Evolutionary conservation across 345 rosid species (phyloP).

Genomic region (Heritiera littoralis): DNA sequence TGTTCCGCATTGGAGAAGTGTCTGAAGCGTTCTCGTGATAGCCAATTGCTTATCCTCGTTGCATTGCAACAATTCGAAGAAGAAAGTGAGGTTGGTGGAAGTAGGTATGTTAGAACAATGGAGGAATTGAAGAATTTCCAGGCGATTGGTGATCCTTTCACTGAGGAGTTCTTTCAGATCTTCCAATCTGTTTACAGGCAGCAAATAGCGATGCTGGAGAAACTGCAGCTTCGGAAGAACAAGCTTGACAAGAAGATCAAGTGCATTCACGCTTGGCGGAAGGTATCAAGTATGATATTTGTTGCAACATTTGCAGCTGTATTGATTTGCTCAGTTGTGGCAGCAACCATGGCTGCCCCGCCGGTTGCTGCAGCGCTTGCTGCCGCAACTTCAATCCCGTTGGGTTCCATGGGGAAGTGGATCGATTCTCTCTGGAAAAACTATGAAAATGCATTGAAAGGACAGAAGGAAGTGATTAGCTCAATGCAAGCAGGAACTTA

Average conservation of each 20-base stretch:
- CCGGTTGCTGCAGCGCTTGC: constrained; percentile 89
- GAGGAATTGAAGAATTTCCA: constrained; percentile 83
- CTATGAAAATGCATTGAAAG: constrained; percentile 68
- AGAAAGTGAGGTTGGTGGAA: constrained; percentile 48
- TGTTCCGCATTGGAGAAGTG: constrained; percentile 83
- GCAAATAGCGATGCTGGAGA: constrained; percentile 73
- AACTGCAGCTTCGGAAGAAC: constrained; percentile 62
- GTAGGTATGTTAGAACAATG: constrained; percentile 52
- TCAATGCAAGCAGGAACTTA: constrained; percentile 81
- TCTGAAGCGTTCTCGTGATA: constrained; percentile 72
- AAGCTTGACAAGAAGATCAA: constrained; percentile 91
- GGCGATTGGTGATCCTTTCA: constrained; percentile 79
- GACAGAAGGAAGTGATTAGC: constrained; percentile 66
- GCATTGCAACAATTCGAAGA: constrained; percentile 90
- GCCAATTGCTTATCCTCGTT: constrained; percentile 68
- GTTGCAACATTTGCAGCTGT: constrained; percentile 75
- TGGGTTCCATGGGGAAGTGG: constrained; percentile 92
- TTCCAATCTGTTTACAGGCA: constrained; percentile 82
- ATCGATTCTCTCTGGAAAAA: constrained; percentile 81
- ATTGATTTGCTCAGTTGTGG: constrained; percentile 85
- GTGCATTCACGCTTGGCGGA: constrained; percentile 71
- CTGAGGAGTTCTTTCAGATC: constrained; percentile 70
- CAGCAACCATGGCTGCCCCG: constrained; percentile 89
- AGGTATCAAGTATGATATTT: constrained; percentile 76
- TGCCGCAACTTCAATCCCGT: constrained; percentile 66